These are phyloP conservation scores for Uncinocarpus reesii DNA, from an alignment of 2,329 filamentous ascomycete genomes.

Conservation along the genomic window DNA sequence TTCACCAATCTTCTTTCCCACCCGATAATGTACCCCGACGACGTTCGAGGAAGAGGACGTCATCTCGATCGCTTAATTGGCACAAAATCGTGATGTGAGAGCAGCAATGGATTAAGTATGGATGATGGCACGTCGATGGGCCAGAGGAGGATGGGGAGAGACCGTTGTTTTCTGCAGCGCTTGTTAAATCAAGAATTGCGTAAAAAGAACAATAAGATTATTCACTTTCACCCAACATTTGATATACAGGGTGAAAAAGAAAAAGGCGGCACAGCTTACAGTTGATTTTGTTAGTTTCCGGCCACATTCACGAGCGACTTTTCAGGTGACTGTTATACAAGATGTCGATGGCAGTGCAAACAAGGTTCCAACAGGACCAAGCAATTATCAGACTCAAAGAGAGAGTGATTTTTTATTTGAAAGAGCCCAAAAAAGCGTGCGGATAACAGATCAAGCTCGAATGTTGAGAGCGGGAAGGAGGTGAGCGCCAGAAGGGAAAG, in stretches of 20 bases:
- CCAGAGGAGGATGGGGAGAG: not conserved
- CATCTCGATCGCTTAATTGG: slow-evolving; percentile 44
- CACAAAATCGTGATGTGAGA: not conserved
- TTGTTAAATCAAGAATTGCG: not conserved
- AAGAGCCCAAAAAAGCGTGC: not conserved
- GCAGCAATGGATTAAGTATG: not conserved
- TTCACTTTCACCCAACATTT: too few relatives aligned
- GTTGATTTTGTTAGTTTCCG: not conserved
- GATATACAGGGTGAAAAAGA: too few relatives aligned
- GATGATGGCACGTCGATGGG: not conserved
- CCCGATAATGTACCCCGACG: slow-evolving; percentile 95
- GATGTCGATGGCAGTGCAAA: slow-evolving; percentile 1
- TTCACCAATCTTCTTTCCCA: slow-evolving; percentile 99
- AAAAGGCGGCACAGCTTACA: not conserved
- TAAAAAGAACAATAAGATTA: too few relatives aligned
- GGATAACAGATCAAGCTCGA: not conserved
- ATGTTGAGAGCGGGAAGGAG: slow-evolving; percentile 1
- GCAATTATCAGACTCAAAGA: not conserved
- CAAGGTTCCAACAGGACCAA: not conserved
- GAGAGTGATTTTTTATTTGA: not conserved
- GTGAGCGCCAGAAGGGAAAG: slow-evolving; percentile 2
- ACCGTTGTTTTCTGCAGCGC: not conserved
- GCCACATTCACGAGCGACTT: not conserved
- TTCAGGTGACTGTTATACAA: not conserved
- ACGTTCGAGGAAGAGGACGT: slow-evolving; percentile 89